phyloP scores from a whole-genome alignment of 2,329 filamentous ascomycete species.

The Fusarium multiceps region DNA sequence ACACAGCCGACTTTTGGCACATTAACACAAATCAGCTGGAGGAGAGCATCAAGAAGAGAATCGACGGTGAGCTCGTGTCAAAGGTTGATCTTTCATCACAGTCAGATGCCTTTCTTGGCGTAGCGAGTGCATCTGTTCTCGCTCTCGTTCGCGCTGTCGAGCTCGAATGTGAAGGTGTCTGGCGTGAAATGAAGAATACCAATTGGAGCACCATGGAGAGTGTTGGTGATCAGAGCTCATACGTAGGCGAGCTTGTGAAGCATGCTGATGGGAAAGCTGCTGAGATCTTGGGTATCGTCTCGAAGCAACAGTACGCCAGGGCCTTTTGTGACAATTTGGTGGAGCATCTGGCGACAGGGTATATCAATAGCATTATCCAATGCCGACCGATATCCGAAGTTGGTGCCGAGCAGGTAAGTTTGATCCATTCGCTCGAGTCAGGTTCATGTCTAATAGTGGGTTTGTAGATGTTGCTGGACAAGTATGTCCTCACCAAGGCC shows the following conservation, averaged over 20 bases:
- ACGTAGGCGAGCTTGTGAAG: slow-evolving; percentile 83
- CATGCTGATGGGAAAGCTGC: slow-evolving; percentile 77
- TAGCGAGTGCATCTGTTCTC: slow-evolving; percentile 88
- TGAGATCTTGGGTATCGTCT: slow-evolving; percentile 80
- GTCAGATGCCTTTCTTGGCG: slow-evolving; percentile 93
- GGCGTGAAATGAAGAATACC: slow-evolving; percentile 97
- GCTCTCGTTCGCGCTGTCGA: slow-evolving; percentile 87
- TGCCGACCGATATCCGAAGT: slow-evolving; percentile 93
- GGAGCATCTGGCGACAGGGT: slow-evolving; percentile 82
- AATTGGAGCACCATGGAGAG: slow-evolving; percentile 94
- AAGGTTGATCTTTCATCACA: slow-evolving; percentile 91
- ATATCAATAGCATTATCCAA: slow-evolving; percentile 85
- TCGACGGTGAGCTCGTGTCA: slow-evolving; percentile 80
- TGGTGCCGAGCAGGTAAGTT: slow-evolving; percentile 84
- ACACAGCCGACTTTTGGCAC: slow-evolving; percentile 98
- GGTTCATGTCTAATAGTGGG: slow-evolving; percentile 36
- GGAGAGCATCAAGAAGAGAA: slow-evolving; percentile 90
- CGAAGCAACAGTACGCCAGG: slow-evolving; percentile 92
- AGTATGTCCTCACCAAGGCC: slow-evolving; percentile 86
- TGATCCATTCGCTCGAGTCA: background rate
- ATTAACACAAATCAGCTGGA: slow-evolving; percentile 92
- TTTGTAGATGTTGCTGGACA: slow-evolving; percentile 88
- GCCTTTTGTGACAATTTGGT: slow-evolving; percentile 98
- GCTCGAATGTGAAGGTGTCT: slow-evolving; percentile 82
- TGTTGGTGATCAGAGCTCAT: slow-evolving; percentile 93